Conservation (phyloP, 805 yeast species). For the Naumovozyma dairenensis region DNA sequence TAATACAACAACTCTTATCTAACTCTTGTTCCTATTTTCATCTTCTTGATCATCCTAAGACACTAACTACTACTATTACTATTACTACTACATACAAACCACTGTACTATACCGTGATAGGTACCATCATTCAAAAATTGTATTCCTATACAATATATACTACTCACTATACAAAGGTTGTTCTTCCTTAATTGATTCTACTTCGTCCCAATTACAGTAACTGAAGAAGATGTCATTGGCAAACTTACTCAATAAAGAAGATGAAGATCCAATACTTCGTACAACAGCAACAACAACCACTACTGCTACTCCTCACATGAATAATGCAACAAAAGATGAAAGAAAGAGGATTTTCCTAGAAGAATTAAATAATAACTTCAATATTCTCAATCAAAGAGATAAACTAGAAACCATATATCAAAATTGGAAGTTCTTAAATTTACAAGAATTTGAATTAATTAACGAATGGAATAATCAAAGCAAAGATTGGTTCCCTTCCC, state of each 20-base stretch:
- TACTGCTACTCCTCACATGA: no score
- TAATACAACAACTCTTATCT: no score
- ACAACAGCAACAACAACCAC: background rate
- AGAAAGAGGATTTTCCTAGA: conserved; percentile 9
- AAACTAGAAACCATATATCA: conserved; percentile 20
- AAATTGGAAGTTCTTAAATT: conserved; percentile 28
- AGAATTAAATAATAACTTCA: conserved; percentile 14
- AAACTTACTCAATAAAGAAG: conserved; percentile 23
- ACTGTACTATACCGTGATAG: no score
- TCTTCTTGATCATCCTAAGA: no score
- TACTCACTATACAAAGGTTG: no score
- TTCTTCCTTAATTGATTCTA: no score
- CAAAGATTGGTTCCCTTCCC: conserved; percentile 14
- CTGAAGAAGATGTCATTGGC: conserved; percentile 23
- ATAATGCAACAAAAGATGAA: background rate
- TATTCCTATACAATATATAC: no score
- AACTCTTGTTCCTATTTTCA: no score
- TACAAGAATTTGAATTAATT: conserved; percentile 30
- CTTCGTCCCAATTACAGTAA: no score
- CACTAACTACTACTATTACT: no score
- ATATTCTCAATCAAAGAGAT: conserved; percentile 17
- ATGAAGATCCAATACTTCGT: conserved; percentile 8
- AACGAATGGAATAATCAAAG: conserved; percentile 26
- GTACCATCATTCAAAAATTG: no score
- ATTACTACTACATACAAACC: no score